A percentile compares a stretch with the other conserved stretches of the same genome.
phyloP scores from a whole-genome alignment of 2,329 filamentous ascomycete species.

The Biscogniauxia marginata region DNA sequence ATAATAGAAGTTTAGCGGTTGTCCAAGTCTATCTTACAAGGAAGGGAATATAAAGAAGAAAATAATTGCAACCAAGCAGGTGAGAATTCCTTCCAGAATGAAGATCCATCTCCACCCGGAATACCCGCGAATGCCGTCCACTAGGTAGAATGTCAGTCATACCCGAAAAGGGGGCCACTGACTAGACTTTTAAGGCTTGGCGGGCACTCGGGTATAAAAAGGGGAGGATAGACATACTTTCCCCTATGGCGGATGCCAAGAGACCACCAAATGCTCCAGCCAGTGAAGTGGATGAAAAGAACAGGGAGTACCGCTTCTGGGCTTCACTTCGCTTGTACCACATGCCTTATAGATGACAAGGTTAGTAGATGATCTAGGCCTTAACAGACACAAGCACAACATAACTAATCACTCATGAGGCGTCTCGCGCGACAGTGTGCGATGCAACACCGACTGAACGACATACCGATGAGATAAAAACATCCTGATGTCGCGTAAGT shows the following conservation, averaged over 20 bases:
- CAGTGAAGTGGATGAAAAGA: conserved; percentile 80
- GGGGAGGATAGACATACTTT: conserved; percentile 45
- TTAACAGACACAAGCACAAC: not conserved
- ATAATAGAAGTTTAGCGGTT: not conserved
- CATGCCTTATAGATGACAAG: conserved; percentile 53
- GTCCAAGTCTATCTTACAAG: conserved; percentile 47
- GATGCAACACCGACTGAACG: conserved; percentile 51
- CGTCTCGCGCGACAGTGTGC: conserved; percentile 15
- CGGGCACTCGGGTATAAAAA: not conserved
- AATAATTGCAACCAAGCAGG: conserved; percentile 39
- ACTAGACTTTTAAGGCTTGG: not conserved
- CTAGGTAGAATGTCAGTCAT: conserved; percentile 16
- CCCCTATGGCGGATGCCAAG: conserved; percentile 82
- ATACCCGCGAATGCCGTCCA: conserved; percentile 70
- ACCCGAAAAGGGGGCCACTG: not conserved
- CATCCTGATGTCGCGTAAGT: conserved; percentile 54
- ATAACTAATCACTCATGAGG: not conserved
- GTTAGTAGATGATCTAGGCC: conserved; percentile 13
- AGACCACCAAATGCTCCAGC: conserved; percentile 85
- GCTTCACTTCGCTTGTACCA: conserved; percentile 88
- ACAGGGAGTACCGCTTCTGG: conserved; percentile 89
- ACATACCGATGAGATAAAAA: conserved; percentile 65
- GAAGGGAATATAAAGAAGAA: conserved; percentile 71
- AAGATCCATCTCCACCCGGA: conserved; percentile 80
- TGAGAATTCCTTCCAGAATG: conserved; percentile 68